Percentiles rank a stretch among this genome's conserved stretches.
Conservation (phyloP, 768 basidiomycete species). For the Piloderma croceum region DNA sequence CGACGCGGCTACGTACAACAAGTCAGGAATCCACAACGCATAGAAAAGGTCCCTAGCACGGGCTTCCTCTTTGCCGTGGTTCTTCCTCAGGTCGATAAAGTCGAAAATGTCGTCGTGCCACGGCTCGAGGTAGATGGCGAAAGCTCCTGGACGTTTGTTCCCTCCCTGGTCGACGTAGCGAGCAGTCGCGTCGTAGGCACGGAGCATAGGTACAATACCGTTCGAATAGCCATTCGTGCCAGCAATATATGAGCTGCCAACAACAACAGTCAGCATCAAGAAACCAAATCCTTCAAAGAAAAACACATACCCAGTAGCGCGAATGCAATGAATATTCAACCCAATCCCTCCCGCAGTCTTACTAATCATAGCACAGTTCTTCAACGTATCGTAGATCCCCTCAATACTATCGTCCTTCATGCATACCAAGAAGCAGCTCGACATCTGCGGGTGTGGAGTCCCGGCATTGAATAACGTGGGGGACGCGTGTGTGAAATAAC, state of each 20-base stretch:
- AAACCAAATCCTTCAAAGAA: background rate
- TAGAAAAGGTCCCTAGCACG: constrained; percentile 97
- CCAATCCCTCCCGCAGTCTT: constrained; percentile 99
- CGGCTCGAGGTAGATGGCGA: constrained; percentile 97
- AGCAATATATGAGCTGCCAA: constrained; percentile 86
- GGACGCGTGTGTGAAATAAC: constrained; percentile 97
- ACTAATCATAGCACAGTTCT: constrained; percentile 98
- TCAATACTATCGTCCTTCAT: constrained; percentile 99
- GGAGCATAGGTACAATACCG: constrained; percentile 98
- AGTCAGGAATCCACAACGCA: constrained; percentile 95
- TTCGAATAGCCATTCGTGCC: constrained; percentile 99
- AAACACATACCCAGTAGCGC: constrained; percentile 76
- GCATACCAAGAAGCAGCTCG: constrained; percentile 94
- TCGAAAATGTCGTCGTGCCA: constrained; percentile 99
- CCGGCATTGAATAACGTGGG: constrained; percentile 98
- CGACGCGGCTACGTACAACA: constrained; percentile 59
- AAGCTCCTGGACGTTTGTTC: constrained; percentile 98
- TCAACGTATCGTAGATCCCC: constrained; percentile 97
- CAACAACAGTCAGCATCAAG: constrained; percentile 5
- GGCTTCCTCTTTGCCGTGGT: constrained; percentile 96
- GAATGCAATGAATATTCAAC: constrained; percentile 91
- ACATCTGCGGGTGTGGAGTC: constrained; percentile 90
- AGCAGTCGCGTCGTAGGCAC: constrained; percentile 95
- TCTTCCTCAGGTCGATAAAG: constrained; percentile 96
- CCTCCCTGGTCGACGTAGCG: constrained; percentile 99